These are phyloP conservation scores for Lipomyces japonicus DNA, from an alignment of 805 yeast genomes.

Conservation along the genomic window DNA sequence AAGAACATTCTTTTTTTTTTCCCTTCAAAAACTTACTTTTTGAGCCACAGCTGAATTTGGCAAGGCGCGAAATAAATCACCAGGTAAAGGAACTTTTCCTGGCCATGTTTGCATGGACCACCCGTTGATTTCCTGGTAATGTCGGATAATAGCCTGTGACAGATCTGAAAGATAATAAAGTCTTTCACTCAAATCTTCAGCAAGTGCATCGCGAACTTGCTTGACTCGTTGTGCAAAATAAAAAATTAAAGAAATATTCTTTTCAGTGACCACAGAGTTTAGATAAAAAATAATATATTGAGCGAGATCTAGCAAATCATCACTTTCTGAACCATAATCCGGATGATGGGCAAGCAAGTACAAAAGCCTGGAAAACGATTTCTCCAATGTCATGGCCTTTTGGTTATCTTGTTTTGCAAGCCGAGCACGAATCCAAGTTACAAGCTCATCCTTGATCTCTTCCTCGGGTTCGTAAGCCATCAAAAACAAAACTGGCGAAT, in stretches of 20 bases:
- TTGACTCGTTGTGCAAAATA: conserved; percentile 75
- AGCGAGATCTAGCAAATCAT: conserved; percentile 43
- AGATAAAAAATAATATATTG: conserved; percentile 60
- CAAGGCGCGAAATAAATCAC: conserved; percentile 68
- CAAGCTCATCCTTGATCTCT: conserved; percentile 47
- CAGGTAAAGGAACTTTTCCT: conserved; percentile 64
- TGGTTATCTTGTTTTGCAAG: conserved; percentile 35
- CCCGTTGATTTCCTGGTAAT: conserved; percentile 51
- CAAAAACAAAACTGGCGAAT: conserved; percentile 64
- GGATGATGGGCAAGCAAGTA: conserved; percentile 73
- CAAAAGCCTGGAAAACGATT: conserved; percentile 60
- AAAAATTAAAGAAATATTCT: conserved; percentile 67
- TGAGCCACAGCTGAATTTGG: conserved; percentile 56
- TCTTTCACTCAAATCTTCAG: conserved; percentile 40
- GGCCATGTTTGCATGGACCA: conserved; percentile 83
- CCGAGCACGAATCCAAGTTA: conserved; percentile 70
- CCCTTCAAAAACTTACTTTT: conserved; percentile 39
- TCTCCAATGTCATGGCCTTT: conserved; percentile 56
- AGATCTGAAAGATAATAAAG: conserved; percentile 71
- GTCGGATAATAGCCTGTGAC: conserved; percentile 61
- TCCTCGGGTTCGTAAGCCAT: conserved; percentile 70
- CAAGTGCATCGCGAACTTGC: conserved; percentile 62
- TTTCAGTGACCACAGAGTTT: conserved; percentile 55
- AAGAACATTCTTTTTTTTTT: no score
- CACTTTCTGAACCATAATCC: conserved; percentile 43